Evolutionary conservation across 352 stramenopile genomes (phyloP).

Genomic region (Pythium dissimile): DNA sequence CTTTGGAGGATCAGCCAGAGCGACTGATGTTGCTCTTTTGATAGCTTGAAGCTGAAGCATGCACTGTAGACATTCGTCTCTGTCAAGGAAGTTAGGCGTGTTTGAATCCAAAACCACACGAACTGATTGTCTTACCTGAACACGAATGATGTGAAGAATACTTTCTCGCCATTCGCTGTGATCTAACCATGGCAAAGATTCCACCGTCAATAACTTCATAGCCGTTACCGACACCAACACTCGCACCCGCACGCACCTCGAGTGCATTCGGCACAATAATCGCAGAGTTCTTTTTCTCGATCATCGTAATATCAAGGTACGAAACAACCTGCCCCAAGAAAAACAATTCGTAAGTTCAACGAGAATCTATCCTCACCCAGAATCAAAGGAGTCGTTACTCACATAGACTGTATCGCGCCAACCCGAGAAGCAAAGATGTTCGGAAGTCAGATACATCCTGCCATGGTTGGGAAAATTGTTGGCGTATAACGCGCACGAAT

Average conservation of each 20-base stretch:
- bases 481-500: slow-evolving; percentile 75
- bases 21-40: slow-evolving; percentile 59
- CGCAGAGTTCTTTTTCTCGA: slow-evolving; percentile 86
- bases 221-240: neutral
- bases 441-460: slow-evolving; percentile 68
- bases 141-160: slow-evolving; percentile 83
- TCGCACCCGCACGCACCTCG: slow-evolving; percentile 36
- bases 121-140: slow-evolving; percentile 66
- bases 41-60: slow-evolving; percentile 76
- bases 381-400: slow-evolving; percentile 10
- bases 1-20: slow-evolving; percentile 31
- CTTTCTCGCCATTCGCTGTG: slow-evolving; percentile 57
- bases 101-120: no score
- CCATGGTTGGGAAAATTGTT: slow-evolving; percentile 83
- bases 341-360: neutral
- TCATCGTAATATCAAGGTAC: slow-evolving; percentile 61
- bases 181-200: slow-evolving; percentile 28
- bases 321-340: slow-evolving; percentile 44
- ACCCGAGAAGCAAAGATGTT: slow-evolving; percentile 77
- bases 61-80: slow-evolving; percentile 81
- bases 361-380: neutral
- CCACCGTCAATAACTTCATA: neutral
- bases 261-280: slow-evolving; percentile 85
- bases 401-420: slow-evolving; percentile 82
- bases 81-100: slow-evolving; percentile 22